These are phyloP conservation scores for Xylaria acuta DNA, from an alignment of 495 filamentous ascomycete species.

Conservation along the genomic window DNA sequence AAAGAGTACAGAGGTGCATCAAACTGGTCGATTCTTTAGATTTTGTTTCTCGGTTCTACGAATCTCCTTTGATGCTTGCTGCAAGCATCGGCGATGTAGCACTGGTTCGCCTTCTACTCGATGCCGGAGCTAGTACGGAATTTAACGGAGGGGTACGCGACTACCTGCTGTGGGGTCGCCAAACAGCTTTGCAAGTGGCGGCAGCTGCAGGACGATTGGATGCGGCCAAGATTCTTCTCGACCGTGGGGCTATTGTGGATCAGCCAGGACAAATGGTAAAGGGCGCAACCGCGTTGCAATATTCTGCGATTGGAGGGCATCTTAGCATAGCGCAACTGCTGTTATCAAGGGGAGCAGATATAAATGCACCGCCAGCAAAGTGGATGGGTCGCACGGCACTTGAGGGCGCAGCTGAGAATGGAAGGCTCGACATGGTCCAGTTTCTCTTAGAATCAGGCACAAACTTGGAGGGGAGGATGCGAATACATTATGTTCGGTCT, in stretches of 20 bases:
- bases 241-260: background rate
- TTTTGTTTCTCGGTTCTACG: background rate
- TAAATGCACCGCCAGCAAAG: background rate
- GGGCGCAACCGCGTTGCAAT: background rate
- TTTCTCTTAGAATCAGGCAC: background rate
- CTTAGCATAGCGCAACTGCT: background rate
- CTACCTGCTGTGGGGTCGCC: too few species aligned
- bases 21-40: background rate
- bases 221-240: background rate
- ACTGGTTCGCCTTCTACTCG: background rate
- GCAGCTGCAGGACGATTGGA: background rate
- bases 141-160: too few species aligned
- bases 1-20: background rate
- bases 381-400: background rate
- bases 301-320: background rate
- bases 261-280: background rate
- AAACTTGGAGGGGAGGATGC: background rate
- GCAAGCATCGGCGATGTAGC: background rate
- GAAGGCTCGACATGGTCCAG: constrained; percentile 7
- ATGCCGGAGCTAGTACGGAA: background rate
- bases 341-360: background rate
- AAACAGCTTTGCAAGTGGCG: background rate
- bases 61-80: background rate
- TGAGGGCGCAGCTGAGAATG: background rate
- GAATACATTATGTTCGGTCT: constrained; percentile 7